Conservation (phyloP, 306 rosid genomes). For the Sindora glabra region DNA sequence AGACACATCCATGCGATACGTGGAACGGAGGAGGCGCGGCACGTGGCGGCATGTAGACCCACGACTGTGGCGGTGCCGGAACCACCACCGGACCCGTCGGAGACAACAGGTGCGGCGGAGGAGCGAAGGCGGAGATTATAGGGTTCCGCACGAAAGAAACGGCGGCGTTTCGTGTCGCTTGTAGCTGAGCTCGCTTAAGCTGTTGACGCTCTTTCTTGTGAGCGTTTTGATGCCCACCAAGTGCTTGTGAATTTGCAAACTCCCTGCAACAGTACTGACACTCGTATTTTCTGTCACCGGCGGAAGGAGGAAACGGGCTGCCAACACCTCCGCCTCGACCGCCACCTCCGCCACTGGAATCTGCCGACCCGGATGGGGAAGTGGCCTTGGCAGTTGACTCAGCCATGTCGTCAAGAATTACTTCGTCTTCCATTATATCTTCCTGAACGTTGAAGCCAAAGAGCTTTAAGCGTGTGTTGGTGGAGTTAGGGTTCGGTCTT, state of each 20-base stretch:
- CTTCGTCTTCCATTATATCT: constrained; percentile 21
- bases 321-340: not conserved
- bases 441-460: constrained; percentile 79
- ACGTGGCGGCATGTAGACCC: constrained; percentile 74
- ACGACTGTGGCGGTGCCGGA: constrained; percentile 37
- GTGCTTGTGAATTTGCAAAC: constrained; percentile 95
- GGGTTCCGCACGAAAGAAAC: constrained; percentile 80
- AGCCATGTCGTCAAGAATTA: constrained; percentile 31
- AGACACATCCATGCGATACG: constrained; percentile 86
- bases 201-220: constrained; percentile 97
- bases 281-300: constrained; percentile 82
- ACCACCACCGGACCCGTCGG: constrained; percentile 50
- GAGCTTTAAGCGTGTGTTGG: constrained; percentile 61
- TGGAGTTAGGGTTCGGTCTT: constrained; percentile 29
- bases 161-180: constrained; percentile 76
- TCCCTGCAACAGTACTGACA: constrained; percentile 92
- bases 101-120: constrained; percentile 76
- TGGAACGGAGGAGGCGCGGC: constrained; percentile 68
- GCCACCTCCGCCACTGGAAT: constrained; percentile 43
- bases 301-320: constrained; percentile 31
- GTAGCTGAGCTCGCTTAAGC: constrained; percentile 83
- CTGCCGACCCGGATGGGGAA: constrained; percentile 65
- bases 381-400: constrained; percentile 39
- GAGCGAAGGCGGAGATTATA: constrained; percentile 79
- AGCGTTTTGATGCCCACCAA: constrained; percentile 98